A percentile compares a stretch with the other conserved stretches of the same genome.
phyloP scores from a whole-genome alignment of 2,329 filamentous ascomycete species.

The Sclerotinia nivalis region DNA sequence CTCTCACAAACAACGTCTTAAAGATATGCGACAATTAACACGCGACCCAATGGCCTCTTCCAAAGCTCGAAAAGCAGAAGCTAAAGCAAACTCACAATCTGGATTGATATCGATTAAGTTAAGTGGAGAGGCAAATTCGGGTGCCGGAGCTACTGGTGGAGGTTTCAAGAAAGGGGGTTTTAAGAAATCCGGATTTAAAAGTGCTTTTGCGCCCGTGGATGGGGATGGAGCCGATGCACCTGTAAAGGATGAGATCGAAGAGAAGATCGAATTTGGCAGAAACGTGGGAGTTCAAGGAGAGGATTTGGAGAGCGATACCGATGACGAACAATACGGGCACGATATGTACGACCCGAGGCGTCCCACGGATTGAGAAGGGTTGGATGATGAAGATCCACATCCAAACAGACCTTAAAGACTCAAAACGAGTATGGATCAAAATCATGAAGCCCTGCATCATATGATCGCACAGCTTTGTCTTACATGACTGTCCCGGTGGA shows the following conservation, averaged over 20 bases:
- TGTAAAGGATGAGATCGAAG: conserved; percentile 42
- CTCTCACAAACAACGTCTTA: conserved; percentile 85
- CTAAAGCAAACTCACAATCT: conserved; percentile 61
- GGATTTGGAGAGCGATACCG: conserved; percentile 58
- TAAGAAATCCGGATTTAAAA: conserved; percentile 83
- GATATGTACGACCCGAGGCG: conserved; percentile 63
- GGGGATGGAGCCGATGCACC: conserved; percentile 48
- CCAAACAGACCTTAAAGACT: not conserved
- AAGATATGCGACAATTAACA: conserved; percentile 84
- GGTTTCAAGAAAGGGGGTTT: conserved; percentile 70
- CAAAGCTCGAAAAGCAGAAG: conserved; percentile 68
- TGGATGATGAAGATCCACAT: not conserved
- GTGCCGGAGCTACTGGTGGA: conserved; percentile 35
- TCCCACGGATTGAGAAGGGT: conserved; percentile 56
- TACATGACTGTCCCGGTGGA: not conserved
- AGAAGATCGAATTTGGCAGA: conserved; percentile 24
- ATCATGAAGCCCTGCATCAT: not conserved
- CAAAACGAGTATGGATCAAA: not conserved
- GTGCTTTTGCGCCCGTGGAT: conserved; percentile 62
- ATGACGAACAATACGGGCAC: conserved; percentile 48
- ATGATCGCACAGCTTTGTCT: not conserved
- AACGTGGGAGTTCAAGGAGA: conserved; percentile 43
- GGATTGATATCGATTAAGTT: conserved; percentile 69
- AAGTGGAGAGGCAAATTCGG: conserved; percentile 43
- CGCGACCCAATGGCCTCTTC: conserved; percentile 66